phyloP scores from a whole-genome alignment of 495 filamentous ascomycete genomes.

The Aspergillus ostianus region DNA sequence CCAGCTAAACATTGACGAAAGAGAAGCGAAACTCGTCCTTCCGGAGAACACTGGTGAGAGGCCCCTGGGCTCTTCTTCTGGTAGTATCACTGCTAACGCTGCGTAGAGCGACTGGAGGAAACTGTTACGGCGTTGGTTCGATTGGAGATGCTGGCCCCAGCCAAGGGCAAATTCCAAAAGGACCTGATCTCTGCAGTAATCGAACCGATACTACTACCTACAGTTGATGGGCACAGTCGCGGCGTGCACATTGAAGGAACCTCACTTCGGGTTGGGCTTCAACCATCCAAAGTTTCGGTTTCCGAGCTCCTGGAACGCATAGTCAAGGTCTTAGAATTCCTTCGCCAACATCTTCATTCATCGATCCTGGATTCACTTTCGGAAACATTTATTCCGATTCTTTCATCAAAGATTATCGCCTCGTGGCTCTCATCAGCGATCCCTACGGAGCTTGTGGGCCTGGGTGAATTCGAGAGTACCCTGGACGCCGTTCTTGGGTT shows the following conservation, averaged over 20 bases:
- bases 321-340: constrained; percentile 58
- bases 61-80: background rate
- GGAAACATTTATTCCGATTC: constrained; percentile 60
- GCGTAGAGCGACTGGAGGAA: constrained; percentile 28
- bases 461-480: constrained; percentile 65
- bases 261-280: constrained; percentile 32
- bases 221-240: constrained; percentile 26
- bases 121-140: constrained; percentile 35
- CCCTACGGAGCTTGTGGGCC: constrained; percentile 65
- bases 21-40: constrained; percentile 48
- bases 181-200: constrained; percentile 31
- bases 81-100: constrained; percentile 6
- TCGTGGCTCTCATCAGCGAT: constrained; percentile 74
- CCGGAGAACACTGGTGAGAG: constrained; percentile 29
- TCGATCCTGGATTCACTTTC: constrained; percentile 62
- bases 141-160: constrained; percentile 33
- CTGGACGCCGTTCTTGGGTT: constrained; percentile 62
- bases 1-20: constrained; percentile 54
- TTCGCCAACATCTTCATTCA: constrained; percentile 62
- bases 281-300: constrained; percentile 27
- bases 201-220: constrained; percentile 34
- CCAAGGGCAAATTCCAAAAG: constrained; percentile 36
- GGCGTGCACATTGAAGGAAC: constrained; percentile 28
- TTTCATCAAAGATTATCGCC: constrained; percentile 64
- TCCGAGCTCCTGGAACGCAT: constrained; percentile 48